Percentiles rank a stretch among this genome's conserved stretches.
phyloP scores from a whole-genome alignment of 495 filamentous ascomycete species.

The Lasiosphaeria miniovina region DNA sequence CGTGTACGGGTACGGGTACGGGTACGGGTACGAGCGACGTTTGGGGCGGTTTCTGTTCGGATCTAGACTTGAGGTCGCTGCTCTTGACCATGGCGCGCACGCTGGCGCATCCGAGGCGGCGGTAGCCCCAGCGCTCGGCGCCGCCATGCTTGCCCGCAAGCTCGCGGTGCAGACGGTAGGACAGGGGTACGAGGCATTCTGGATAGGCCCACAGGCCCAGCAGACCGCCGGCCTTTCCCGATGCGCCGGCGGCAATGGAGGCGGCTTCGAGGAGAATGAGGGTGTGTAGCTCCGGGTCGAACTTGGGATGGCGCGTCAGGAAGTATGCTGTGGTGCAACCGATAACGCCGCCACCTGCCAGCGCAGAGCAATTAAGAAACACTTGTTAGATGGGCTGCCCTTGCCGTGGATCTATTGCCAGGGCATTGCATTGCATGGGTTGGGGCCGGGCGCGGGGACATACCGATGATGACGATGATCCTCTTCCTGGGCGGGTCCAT shows the following conservation, averaged over 20 bases:
- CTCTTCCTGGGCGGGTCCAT: slow-evolving; percentile 38
- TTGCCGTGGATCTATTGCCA: background rate
- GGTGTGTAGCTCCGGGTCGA: slow-evolving; percentile 67
- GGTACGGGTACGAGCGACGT: too few species aligned
- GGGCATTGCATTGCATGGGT: background rate
- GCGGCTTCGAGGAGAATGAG: slow-evolving; percentile 89
- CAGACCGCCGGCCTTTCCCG: slow-evolving; percentile 91
- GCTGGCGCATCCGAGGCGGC: slow-evolving; percentile 73
- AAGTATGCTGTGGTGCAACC: slow-evolving; percentile 93
- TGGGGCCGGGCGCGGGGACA: slow-evolving; percentile 15
- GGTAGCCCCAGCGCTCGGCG: slow-evolving; percentile 81
- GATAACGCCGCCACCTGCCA: slow-evolving; percentile 86
- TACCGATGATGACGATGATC: slow-evolving; percentile 70
- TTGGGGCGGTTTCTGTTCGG: background rate
- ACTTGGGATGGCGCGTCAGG: slow-evolving; percentile 83
- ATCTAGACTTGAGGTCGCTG: slow-evolving; percentile 31
- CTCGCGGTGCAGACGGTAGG: slow-evolving; percentile 77
- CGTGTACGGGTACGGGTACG: too few species aligned
- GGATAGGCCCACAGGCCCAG: slow-evolving; percentile 94
- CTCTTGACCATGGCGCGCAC: slow-evolving; percentile 55
- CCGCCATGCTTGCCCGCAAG: slow-evolving; percentile 84
- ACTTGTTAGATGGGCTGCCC: background rate
- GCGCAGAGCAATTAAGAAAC: background rate
- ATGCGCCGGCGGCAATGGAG: slow-evolving; percentile 84
- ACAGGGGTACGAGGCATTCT: slow-evolving; percentile 76